These are phyloP conservation scores for Linnemannia elongata DNA, from an alignment of 192 early-diverging fungal genomes.

Conservation along the genomic window DNA sequence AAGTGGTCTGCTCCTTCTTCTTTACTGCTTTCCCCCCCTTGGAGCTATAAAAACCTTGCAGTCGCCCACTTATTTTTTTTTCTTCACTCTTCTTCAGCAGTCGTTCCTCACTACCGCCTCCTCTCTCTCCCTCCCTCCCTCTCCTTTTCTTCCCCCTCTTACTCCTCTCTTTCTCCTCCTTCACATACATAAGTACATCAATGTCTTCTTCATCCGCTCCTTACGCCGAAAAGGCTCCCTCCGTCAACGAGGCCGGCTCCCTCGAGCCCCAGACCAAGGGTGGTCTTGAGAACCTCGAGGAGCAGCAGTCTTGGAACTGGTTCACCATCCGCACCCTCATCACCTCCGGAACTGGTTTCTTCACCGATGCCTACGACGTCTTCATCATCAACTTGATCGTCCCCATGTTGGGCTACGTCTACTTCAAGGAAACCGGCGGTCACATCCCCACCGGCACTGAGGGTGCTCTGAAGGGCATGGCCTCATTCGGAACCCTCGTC, in stretches of 20 bases:
- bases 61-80: conserved; percentile 7
- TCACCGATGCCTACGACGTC: conserved; percentile 96
- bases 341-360: conserved; percentile 84
- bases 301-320: conserved; percentile 78
- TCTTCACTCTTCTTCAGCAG: conserved; percentile 11
- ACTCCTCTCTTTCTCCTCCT: not conserved
- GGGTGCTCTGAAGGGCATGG: conserved; percentile 85
- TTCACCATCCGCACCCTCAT: conserved; percentile 79
- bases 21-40: not conserved
- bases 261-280: conserved; percentile 42
- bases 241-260: conserved; percentile 13
- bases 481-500: conserved; percentile 90
- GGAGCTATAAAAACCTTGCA: conserved; percentile 30
- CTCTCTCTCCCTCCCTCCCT: conserved; percentile 11
- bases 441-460: conserved; percentile 77
- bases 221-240: conserved; percentile 20
- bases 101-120: conserved; percentile 16
- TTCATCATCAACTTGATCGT: conserved; percentile 96
- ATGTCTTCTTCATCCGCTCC: conserved; percentile 25
- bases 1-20: too few species aligned
- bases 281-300: conserved; percentile 58
- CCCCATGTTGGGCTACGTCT: conserved; percentile 87
- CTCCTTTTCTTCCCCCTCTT: not conserved
- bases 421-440: conserved; percentile 63
- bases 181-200: not conserved